Evolutionary conservation across 2,329 filamentous ascomycete species (phyloP).

Genomic region (Chalaropsis thielavioides): DNA sequence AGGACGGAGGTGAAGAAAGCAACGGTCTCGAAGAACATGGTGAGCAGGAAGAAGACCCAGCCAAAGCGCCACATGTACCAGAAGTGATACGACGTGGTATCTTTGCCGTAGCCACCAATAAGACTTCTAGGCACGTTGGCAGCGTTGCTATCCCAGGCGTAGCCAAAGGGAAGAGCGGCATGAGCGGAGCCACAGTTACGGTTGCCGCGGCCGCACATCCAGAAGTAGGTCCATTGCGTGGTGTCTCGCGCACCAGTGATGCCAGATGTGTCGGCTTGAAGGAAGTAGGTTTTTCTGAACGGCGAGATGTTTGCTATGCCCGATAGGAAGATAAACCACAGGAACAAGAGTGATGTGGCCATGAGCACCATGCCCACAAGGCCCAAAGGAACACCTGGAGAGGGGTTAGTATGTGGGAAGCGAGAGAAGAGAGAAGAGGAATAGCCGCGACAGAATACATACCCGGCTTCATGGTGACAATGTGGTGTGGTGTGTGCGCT

Average conservation of each 20-base stretch:
- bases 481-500: neutral
- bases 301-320: slow-evolving; percentile 37
- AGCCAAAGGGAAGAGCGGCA: slow-evolving; percentile 55
- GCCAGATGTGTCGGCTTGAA: slow-evolving; percentile 59
- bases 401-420: neutral
- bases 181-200: slow-evolving; percentile 49
- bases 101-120: slow-evolving; percentile 36
- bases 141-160: slow-evolving; percentile 45
- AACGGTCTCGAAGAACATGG: slow-evolving; percentile 59
- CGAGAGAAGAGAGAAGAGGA: neutral
- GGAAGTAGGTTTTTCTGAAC: slow-evolving; percentile 69
- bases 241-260: slow-evolving; percentile 52
- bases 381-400: neutral
- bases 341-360: slow-evolving; percentile 36
- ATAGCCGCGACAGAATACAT: neutral
- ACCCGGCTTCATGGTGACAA: neutral
- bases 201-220: slow-evolving; percentile 54
- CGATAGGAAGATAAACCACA: slow-evolving; percentile 46
- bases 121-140: slow-evolving; percentile 31
- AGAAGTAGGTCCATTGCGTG: slow-evolving; percentile 85
- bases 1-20: slow-evolving; percentile 55
- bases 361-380: slow-evolving; percentile 31
- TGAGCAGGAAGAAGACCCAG: slow-evolving; percentile 81
- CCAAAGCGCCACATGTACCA: slow-evolving; percentile 83
- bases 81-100: slow-evolving; percentile 46